Conservation (phyloP, 306 rosid species). For the Vigna angularis region DNA sequence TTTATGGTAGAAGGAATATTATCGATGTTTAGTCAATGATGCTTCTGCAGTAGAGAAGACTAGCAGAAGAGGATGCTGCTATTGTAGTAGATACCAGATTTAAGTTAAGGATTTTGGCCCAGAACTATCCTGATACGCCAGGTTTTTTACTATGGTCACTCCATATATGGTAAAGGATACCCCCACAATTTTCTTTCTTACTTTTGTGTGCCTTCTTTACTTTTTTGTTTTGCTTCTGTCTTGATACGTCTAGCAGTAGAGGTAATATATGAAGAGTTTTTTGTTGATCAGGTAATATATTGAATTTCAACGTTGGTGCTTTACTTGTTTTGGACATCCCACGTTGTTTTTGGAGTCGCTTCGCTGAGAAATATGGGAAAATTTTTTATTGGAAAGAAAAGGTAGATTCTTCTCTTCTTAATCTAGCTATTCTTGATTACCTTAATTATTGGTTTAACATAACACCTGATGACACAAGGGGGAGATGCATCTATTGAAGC, state of each 20-base stretch:
- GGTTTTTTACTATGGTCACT: constrained; percentile 49
- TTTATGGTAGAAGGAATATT: constrained; percentile 22
- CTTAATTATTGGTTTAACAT: constrained; percentile 21
- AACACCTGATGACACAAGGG: constrained; percentile 61
- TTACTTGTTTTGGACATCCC: constrained; percentile 86
- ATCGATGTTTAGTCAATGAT: constrained; percentile 37
- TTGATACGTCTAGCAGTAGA: constrained; percentile 9
- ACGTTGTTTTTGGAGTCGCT: constrained; percentile 95
- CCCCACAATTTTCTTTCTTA: constrained; percentile 21
- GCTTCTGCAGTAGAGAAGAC: constrained; percentile 72
- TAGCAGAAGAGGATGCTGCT: constrained; percentile 67
- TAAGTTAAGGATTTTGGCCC: constrained; percentile 92
- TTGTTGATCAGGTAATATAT: constrained; percentile 77
- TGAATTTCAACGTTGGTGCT: constrained; percentile 93
- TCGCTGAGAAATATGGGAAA: constrained; percentile 86
- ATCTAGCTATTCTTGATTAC: background rate
- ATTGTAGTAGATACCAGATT: constrained; percentile 81
- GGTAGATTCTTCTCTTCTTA: too few species aligned
- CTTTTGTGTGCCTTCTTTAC: background rate
- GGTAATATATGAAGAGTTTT: background rate
- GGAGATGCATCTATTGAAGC: constrained; percentile 94
- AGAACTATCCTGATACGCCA: constrained; percentile 94
- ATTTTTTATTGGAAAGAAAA: too few species aligned
- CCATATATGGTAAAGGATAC: constrained; percentile 81
- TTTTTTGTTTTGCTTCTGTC: background rate